phyloP scores from a whole-genome alignment of 2,329 filamentous ascomycete species.

The Fusarium metavorans region DNA sequence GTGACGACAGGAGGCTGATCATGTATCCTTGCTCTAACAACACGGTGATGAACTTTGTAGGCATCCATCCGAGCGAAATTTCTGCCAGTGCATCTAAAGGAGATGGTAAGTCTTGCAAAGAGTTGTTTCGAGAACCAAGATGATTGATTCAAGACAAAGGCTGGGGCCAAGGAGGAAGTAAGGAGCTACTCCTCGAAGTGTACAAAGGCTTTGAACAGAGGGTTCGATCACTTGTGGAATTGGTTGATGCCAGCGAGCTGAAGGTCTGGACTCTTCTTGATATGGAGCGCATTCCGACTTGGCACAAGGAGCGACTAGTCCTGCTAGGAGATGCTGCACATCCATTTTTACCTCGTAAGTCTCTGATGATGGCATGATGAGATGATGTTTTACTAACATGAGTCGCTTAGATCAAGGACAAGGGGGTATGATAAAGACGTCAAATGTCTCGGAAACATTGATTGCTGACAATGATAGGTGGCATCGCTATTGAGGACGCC shows the following conservation, averaged over 20 bases:
- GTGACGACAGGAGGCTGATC: slow-evolving; percentile 56
- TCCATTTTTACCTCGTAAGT: slow-evolving; percentile 67
- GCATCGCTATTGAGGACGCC: slow-evolving; percentile 76
- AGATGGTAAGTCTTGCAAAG: neutral
- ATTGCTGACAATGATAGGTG: slow-evolving; percentile 49
- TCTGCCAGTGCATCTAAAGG: slow-evolving; percentile 9
- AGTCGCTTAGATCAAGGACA: slow-evolving; percentile 33
- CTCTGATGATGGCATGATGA: no score
- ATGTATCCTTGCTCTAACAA: slow-evolving; percentile 62
- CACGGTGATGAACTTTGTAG: slow-evolving; percentile 61
- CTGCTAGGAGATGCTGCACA: slow-evolving; percentile 77
- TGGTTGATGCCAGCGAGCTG: slow-evolving; percentile 58
- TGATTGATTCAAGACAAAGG: slow-evolving; percentile 40
- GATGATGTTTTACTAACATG: neutral
- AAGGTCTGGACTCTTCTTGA: slow-evolving; percentile 72
- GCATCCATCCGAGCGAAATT: slow-evolving; percentile 59
- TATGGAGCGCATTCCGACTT: slow-evolving; percentile 69
- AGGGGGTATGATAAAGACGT: slow-evolving; percentile 43
- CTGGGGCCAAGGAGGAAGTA: slow-evolving; percentile 54
- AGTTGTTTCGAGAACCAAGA: accelerated
- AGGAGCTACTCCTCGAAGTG: slow-evolving; percentile 53
- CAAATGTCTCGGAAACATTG: neutral
- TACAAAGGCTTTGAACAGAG: slow-evolving; percentile 57
- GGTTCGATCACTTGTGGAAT: slow-evolving; percentile 54
- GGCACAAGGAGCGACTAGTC: slow-evolving; percentile 65